phyloP scores from a whole-genome alignment of 2,329 filamentous ascomycete species.

The Chaetomiaceae sp. region DNA sequence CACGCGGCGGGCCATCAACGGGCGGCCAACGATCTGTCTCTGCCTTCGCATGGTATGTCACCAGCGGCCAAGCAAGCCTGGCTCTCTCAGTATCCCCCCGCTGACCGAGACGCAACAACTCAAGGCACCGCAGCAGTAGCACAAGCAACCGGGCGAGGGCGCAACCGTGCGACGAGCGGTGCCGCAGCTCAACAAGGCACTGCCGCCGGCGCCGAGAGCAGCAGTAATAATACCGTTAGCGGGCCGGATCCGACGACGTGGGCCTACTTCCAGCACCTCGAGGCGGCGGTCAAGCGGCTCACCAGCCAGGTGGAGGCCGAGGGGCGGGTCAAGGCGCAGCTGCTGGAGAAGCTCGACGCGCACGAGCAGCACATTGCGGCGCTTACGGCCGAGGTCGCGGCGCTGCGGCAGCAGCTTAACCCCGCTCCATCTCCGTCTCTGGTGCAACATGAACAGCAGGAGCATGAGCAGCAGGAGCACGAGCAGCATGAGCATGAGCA shows the following conservation, averaged over 20 bases:
- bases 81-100: constrained; percentile 29
- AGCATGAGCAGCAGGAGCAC: no score
- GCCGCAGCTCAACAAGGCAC: constrained; percentile 10
- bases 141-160: constrained; percentile 29
- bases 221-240: constrained; percentile 64
- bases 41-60: constrained; percentile 34
- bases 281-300: constrained; percentile 44
- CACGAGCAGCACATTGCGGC: constrained; percentile 25
- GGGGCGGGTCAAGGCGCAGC: constrained; percentile 20
- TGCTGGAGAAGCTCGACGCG: constrained; percentile 23
- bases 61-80: constrained; percentile 29
- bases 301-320: constrained; percentile 18
- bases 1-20: constrained; percentile 43
- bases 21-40: constrained; percentile 36
- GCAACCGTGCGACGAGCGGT: constrained; percentile 42
- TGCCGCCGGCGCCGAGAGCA: no score
- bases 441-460: no score
- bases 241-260: constrained; percentile 60
- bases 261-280: constrained; percentile 67
- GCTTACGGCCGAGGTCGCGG: constrained; percentile 22
- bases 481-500: no score
- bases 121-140: constrained; percentile 36
- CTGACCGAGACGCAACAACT: constrained; percentile 30
- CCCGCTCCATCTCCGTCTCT: not conserved
- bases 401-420: constrained; percentile 21